These are phyloP conservation scores for Sporisorium graminicola DNA, from an alignment of 1,284 basidiomycete genomes.

Conservation along the genomic window DNA sequence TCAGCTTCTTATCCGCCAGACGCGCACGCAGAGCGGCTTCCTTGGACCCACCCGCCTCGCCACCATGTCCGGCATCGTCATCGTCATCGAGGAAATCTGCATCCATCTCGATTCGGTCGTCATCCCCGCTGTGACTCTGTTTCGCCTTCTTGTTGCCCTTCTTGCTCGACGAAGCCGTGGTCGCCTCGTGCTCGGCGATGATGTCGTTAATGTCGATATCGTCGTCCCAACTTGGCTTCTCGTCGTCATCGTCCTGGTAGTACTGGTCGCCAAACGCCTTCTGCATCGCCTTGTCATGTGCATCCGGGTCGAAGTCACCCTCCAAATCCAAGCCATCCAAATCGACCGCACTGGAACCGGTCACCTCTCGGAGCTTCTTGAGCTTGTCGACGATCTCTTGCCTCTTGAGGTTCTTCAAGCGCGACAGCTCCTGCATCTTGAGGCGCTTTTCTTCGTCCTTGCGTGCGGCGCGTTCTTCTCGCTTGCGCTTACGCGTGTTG, in stretches of 20 bases:
- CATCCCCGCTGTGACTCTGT: slow-evolving; percentile 26
- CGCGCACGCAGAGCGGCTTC: slow-evolving; percentile 42
- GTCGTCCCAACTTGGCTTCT: slow-evolving; percentile 88
- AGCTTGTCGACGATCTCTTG: slow-evolving; percentile 64
- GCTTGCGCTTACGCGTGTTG: slow-evolving; percentile 63
- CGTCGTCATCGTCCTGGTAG: slow-evolving; percentile 59
- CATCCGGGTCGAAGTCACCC: slow-evolving; percentile 66
- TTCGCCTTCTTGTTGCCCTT: slow-evolving; percentile 75
- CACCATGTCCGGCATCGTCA: not conserved
- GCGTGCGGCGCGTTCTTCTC: slow-evolving; percentile 61
- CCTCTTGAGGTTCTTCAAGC: slow-evolving; percentile 62
- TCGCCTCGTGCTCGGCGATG: slow-evolving; percentile 71
- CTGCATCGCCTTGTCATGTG: slow-evolving; percentile 65
- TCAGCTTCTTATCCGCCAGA: slow-evolving; percentile 72
- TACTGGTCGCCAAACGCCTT: slow-evolving; percentile 63
- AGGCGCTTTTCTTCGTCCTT: slow-evolving; percentile 66
- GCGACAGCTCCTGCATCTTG: slow-evolving; percentile 63
- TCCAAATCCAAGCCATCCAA: slow-evolving; percentile 63
- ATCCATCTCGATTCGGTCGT: slow-evolving; percentile 77
- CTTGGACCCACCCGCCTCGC: slow-evolving; percentile 37
- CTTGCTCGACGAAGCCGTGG: slow-evolving; percentile 71
- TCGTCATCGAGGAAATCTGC: slow-evolving; percentile 74
- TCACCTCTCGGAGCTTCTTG: slow-evolving; percentile 59
- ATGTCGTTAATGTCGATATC: slow-evolving; percentile 86
- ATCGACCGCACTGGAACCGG: slow-evolving; percentile 56